These are phyloP conservation scores for Lachnum nothofagi DNA, from an alignment of 2,329 filamentous ascomycete genomes.

Conservation along the genomic window DNA sequence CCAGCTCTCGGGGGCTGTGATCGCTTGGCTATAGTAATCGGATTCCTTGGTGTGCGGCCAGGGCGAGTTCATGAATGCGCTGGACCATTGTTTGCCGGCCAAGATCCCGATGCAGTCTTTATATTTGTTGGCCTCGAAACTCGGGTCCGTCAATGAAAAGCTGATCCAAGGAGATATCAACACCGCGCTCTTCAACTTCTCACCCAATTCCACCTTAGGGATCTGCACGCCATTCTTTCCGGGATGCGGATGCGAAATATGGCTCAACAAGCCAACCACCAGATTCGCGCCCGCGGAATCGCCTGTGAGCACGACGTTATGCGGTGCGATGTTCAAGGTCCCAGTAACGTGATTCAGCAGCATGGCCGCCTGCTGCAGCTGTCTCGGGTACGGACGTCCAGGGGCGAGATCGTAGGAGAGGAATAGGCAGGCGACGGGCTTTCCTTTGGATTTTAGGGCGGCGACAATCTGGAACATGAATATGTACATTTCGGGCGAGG, in stretches of 20 bases:
- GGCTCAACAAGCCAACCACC: constrained; percentile 41
- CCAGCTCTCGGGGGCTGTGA: constrained; percentile 46
- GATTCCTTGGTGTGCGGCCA: constrained; percentile 21
- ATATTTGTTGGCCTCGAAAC: constrained; percentile 41
- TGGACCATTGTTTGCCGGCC: constrained; percentile 41
- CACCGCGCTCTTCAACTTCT: constrained; percentile 45
- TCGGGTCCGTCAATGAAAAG: constrained; percentile 42
- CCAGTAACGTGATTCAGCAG: constrained; percentile 40
- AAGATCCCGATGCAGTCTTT: constrained; percentile 46
- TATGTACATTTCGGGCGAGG: constrained; percentile 42
- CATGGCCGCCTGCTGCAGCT: constrained; percentile 43
- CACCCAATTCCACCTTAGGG: constrained; percentile 36
- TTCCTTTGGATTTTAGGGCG: constrained; percentile 35
- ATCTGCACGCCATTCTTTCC: constrained; percentile 53
- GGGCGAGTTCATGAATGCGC: constrained; percentile 40
- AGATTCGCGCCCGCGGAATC: constrained; percentile 53
- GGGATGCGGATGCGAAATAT: constrained; percentile 53
- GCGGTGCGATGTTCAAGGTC: constrained; percentile 18
- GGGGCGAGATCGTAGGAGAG: constrained; percentile 55
- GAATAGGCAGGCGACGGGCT: constrained; percentile 45
- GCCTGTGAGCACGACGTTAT: constrained; percentile 42
- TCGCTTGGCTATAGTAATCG: constrained; percentile 52
- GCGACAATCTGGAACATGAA: constrained; percentile 31
- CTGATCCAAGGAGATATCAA: constrained; percentile 55
- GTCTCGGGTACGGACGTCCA: constrained; percentile 40